Evolutionary conservation across 2,329 filamentous ascomycete genomes (phyloP).

Genomic region (Chaetomium olivaceum): DNA sequence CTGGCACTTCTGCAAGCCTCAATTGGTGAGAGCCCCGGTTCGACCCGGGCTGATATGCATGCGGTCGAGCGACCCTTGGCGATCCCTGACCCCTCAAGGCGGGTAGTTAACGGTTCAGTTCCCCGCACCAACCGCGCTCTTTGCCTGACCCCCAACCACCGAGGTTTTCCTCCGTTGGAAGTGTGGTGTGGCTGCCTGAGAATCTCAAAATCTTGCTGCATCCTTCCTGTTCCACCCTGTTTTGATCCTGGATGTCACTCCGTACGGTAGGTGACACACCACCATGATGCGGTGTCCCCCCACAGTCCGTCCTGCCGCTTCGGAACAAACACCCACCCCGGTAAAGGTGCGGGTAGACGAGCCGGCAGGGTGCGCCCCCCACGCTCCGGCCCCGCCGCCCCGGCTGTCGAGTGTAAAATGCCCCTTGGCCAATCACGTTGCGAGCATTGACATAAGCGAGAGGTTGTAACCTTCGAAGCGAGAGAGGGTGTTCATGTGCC

Average conservation of each 20-base stretch:
- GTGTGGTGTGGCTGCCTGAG: not conserved
- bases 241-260: not conserved
- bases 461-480: too few species aligned
- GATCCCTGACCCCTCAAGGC: not conserved
- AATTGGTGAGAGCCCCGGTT: not conserved
- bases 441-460: too few species aligned
- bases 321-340: not conserved
- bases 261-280: not conserved
- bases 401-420: too few species aligned
- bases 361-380: not conserved
- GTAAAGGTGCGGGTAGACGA: not conserved
- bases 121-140: not conserved
- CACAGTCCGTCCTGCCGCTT: not conserved
- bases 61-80: not conserved
- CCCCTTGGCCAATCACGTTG: too few species aligned
- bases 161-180: not conserved
- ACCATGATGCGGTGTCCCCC: not conserved
- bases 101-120: not conserved
- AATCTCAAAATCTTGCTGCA: not conserved
- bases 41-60: not conserved
- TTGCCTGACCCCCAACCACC: not conserved
- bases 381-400: too few species aligned
- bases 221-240: not conserved
- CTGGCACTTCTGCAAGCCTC: not conserved
- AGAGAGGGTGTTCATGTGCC: not conserved